Percentiles rank a stretch among this genome's conserved stretches.
phyloP scores from a whole-genome alignment of 2,329 filamentous ascomycete genomes.

The Aureobasidium melanogenum region DNA sequence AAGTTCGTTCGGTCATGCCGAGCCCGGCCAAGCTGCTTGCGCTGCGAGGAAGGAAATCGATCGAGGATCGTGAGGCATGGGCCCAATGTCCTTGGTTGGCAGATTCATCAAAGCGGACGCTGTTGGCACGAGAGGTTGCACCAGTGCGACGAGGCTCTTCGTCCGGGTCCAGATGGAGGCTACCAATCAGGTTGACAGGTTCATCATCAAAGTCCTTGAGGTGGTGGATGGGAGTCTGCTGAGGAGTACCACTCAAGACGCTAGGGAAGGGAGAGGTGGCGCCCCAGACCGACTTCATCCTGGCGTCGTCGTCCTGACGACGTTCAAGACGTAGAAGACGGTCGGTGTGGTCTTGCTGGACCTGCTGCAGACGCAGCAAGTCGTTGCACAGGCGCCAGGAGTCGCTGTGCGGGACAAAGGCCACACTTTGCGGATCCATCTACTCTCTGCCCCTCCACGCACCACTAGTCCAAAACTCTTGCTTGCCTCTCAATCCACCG shows the following conservation, averaged over 20 bases:
- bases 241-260: slow-evolving; percentile 70
- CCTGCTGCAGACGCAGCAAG: slow-evolving; percentile 51
- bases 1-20: slow-evolving; percentile 77
- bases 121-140: slow-evolving; percentile 86
- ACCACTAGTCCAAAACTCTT: neutral
- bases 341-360: slow-evolving; percentile 53
- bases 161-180: slow-evolving; percentile 76
- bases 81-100: slow-evolving; percentile 86
- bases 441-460: slow-evolving; percentile 8
- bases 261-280: slow-evolving; percentile 81
- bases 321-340: slow-evolving; percentile 53
- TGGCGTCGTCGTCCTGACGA: slow-evolving; percentile 53
- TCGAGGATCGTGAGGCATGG: slow-evolving; percentile 70
- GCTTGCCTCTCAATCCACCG: neutral
- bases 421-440: slow-evolving; percentile 56
- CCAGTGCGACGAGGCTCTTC: slow-evolving; percentile 79
- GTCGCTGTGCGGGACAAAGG: slow-evolving; percentile 50
- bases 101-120: slow-evolving; percentile 94
- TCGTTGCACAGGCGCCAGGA: slow-evolving; percentile 54
- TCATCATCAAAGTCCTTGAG: slow-evolving; percentile 90
- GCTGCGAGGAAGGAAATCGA: slow-evolving; percentile 65
- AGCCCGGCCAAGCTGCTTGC: slow-evolving; percentile 70
- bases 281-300: slow-evolving; percentile 78
- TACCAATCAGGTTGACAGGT: slow-evolving; percentile 67
- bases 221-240: slow-evolving; percentile 71